Percentiles rank a stretch among this genome's conserved stretches.
phyloP scores from a whole-genome alignment of 2,329 filamentous ascomycete genomes.

The Trichoderma asperellum region DNA sequence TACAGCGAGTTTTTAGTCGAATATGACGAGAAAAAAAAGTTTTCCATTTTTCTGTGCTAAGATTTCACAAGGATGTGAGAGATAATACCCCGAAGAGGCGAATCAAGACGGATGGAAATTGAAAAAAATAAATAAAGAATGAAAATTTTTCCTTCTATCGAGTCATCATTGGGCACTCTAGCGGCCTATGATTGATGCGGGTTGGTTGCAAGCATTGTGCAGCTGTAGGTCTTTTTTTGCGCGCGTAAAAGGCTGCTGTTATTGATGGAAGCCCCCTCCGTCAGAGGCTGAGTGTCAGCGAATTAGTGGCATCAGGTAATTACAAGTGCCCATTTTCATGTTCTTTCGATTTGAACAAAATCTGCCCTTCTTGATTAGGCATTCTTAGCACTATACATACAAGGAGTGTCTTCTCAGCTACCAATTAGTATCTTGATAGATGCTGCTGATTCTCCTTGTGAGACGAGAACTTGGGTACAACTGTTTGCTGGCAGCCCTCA shows the following conservation, averaged over 20 bases:
- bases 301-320: neutral
- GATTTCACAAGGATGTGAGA: constrained; percentile 1
- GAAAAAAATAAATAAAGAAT: neutral
- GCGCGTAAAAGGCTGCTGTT: neutral
- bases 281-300: constrained; percentile 3
- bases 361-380: neutral
- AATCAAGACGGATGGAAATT: neutral
- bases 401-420: neutral
- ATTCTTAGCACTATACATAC: neutral
- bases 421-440: neutral
- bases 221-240: neutral
- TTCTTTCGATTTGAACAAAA: neutral
- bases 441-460: neutral
- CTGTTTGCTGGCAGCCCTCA: neutral
- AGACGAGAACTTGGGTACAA: neutral
- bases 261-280: neutral
- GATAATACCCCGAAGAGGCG: neutral
- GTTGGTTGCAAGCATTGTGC: neutral
- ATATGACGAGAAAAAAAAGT: neutral
- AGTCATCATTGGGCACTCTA: neutral
- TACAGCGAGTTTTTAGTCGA: neutral
- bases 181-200: neutral
- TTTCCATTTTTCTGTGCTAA: neutral
- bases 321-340: neutral
- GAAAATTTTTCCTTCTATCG: neutral